phyloP scores from a whole-genome alignment of 352 stramenopile genomes.

The Phytophthora lateralis region DNA sequence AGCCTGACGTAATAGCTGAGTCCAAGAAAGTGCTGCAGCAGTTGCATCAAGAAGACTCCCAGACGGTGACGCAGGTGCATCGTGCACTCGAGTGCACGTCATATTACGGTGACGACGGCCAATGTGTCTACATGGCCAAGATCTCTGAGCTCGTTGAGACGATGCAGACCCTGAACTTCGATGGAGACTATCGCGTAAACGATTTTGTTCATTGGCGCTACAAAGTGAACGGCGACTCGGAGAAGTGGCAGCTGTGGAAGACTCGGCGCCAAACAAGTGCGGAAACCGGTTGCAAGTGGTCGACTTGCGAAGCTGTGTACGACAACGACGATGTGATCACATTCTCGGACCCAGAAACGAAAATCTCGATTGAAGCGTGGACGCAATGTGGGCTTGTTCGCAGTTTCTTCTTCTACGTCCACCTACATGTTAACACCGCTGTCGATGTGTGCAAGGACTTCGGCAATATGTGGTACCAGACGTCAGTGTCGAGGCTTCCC shows the following conservation, averaged over 20 bases:
- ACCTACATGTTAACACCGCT: conserved; percentile 50
- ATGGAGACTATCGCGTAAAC: conserved; percentile 17
- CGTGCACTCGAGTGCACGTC: conserved; percentile 53
- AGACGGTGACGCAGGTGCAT: conserved; percentile 65
- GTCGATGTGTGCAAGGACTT: conserved; percentile 56
- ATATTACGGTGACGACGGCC: conserved; percentile 33
- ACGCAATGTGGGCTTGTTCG: conserved; percentile 53
- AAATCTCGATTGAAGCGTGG: conserved; percentile 63
- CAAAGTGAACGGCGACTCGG: conserved; percentile 42
- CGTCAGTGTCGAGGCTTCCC: conserved; percentile 32
- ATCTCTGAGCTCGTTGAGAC: conserved; percentile 45
- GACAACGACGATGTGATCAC: conserved; percentile 33
- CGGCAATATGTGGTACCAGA: conserved; percentile 69
- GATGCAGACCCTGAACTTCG: conserved; percentile 28
- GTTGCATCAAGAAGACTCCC: conserved; percentile 40
- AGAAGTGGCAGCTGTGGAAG: conserved; percentile 58
- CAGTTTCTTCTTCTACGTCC: conserved; percentile 52
- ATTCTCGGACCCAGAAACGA: conserved; percentile 46
- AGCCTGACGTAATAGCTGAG: conserved; percentile 20
- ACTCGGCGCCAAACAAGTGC: conserved; percentile 25
- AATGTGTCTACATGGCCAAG: conserved; percentile 42
- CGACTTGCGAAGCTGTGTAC: conserved; percentile 13
- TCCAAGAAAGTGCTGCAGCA: conserved; percentile 49
- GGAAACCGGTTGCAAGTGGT: conserved; percentile 17
- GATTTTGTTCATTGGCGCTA: conserved; percentile 71